phyloP scores from a whole-genome alignment of 2,329 filamentous ascomycete species.

The Aureobasidium sp. region DNA sequence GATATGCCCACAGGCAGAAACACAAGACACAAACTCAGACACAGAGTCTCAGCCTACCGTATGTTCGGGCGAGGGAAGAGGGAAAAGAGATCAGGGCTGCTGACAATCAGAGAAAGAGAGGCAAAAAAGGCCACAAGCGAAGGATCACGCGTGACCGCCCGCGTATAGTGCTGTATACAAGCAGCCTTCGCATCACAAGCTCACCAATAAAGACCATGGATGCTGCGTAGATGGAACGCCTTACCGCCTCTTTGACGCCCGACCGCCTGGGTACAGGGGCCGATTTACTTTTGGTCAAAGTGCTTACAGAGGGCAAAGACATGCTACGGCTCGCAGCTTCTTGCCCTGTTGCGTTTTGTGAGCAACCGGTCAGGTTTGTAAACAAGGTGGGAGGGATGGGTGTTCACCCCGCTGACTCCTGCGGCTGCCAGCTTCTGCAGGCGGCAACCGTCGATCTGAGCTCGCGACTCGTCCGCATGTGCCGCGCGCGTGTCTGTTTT shows the following conservation, averaged over 20 bases:
- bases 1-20: slow-evolving; percentile 2
- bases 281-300: background rate
- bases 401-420: slow-evolving; percentile 12
- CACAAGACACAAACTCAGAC: background rate
- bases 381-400: background rate
- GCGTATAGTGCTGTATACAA: slow-evolving; percentile 13
- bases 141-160: slow-evolving; percentile 14
- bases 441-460: slow-evolving; percentile 11
- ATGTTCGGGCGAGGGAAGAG: background rate
- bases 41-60: slow-evolving; percentile 13
- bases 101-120: slow-evolving; percentile 8
- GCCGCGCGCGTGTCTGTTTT: slow-evolving; percentile 1
- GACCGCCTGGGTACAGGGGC: background rate
- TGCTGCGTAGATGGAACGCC: background rate
- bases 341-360: slow-evolving; percentile 7
- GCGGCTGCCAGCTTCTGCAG: slow-evolving; percentile 10
- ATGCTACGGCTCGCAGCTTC: background rate
- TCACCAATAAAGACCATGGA: slow-evolving; percentile 5
- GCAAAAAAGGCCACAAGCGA: slow-evolving; percentile 4
- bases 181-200: background rate
- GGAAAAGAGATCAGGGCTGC: slow-evolving; percentile 11
- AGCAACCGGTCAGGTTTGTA: slow-evolving; percentile 8
- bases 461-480: slow-evolving; percentile 4
- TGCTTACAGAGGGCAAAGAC: background rate
- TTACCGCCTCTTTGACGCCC: background rate